A percentile compares a stretch with the other conserved stretches of the same genome.
Evolutionary conservation across 2,329 filamentous ascomycete species (phyloP).

Genomic region (Cladosporium sp.): DNA sequence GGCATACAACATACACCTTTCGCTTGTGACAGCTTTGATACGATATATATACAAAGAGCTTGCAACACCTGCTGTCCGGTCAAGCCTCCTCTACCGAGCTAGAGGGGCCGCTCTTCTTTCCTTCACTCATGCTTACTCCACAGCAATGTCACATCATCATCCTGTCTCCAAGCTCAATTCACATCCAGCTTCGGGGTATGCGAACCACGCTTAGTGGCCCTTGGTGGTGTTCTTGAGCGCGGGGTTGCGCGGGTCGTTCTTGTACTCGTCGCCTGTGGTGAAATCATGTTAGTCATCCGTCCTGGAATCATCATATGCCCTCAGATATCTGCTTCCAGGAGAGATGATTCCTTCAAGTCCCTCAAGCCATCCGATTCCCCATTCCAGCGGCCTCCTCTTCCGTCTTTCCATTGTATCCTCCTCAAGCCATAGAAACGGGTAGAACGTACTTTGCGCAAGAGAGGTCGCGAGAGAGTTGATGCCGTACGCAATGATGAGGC

Average conservation of each 20-base stretch:
- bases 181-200: neutral
- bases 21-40: slow-evolving; percentile 13
- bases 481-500: slow-evolving; percentile 81
- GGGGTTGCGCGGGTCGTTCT: slow-evolving; percentile 93
- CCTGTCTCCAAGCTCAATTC: neutral
- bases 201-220: slow-evolving; percentile 20
- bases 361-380: neutral
- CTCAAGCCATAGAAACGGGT: slow-evolving; percentile 17
- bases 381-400: neutral
- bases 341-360: no score
- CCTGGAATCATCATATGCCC: neutral
- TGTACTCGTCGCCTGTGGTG: slow-evolving; percentile 76
- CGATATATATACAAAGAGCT: slow-evolving; percentile 12
- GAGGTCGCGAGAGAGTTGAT: slow-evolving; percentile 75
- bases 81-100: slow-evolving; percentile 2
- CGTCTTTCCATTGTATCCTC: neutral
- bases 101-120: neutral
- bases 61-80: slow-evolving; percentile 6
- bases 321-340: neutral
- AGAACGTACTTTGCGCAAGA: slow-evolving; percentile 70
- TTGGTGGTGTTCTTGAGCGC: slow-evolving; percentile 35
- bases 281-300: neutral
- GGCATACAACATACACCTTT: slow-evolving; percentile 6
- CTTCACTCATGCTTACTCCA: no score
- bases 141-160: no score